phyloP scores from a whole-genome alignment of 148 eudicot genomes.

The Vaccinium macrocarpon region DNA sequence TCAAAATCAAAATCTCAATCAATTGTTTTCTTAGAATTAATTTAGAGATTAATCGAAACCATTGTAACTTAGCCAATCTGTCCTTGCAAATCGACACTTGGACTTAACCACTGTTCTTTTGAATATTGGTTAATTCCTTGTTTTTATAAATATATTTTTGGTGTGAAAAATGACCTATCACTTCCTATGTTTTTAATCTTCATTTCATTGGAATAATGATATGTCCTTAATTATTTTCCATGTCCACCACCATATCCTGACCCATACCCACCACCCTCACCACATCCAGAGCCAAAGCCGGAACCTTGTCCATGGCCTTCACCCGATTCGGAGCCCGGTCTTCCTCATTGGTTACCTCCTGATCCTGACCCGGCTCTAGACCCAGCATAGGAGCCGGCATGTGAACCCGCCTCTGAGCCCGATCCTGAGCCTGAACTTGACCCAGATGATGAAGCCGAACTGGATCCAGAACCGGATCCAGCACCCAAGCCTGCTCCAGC shows the following conservation, averaged over 20 bases:
- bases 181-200: too few species aligned
- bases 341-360: neutral
- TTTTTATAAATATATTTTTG: too few species aligned
- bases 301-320: slow-evolving; percentile 13
- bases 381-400: slow-evolving; percentile 20
- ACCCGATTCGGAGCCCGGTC: slow-evolving; percentile 11
- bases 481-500: slow-evolving; percentile 33
- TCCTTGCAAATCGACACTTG: too few species aligned
- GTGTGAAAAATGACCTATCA: too few species aligned
- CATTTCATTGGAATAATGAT: too few species aligned
- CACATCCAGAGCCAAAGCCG: neutral
- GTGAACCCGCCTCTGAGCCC: slow-evolving; percentile 16
- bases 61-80: too few species aligned
- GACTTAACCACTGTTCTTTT: too few species aligned
- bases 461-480: slow-evolving; percentile 27
- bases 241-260: slow-evolving; percentile 29
- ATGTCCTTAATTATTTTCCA: slow-evolving; percentile 20
- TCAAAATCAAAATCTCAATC: too few species aligned
- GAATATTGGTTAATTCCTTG: too few species aligned
- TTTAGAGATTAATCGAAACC: too few species aligned
- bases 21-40: too few species aligned
- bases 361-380: slow-evolving; percentile 18
- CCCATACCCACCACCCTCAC: slow-evolving; percentile 19
- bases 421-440: slow-evolving; percentile 14
- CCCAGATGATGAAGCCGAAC: neutral